Evolutionary conservation across 176 grass and related monocot genomes (phyloP), one percentile per base, ranked within the genome.

Genomic region (Aegilops umbellulata): DNA sequence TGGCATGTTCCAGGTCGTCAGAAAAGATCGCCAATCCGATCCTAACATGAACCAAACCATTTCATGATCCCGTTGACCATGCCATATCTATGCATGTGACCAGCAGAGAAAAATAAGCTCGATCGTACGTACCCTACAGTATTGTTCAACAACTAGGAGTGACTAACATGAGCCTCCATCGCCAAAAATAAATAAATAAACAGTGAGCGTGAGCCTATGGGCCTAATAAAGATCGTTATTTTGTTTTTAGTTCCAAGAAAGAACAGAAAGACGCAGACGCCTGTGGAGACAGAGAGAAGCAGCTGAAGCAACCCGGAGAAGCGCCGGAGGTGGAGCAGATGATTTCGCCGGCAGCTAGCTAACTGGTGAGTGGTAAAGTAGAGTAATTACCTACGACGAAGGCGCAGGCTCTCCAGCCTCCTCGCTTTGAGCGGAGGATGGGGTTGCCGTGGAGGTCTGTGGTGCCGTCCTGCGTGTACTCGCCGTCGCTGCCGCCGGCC

Each of bases 401-500:
- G 69, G 82, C 83, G 88, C 96, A 98, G 70, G 96, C 96, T 25
- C 83, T 94, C 93, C 96, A 98, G 2, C 96, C 96, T 3, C 96
- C 96, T 8, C 90, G 82, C 71, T 88, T 89, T 68, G 96, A 89
- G 32, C 96, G 82, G 71, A 95, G 96, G 74, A 94, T 87, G 3
- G 93, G 93, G 63, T 95, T 94, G 69, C 96, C 96, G 49, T 44
- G 90, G 77, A 98, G 90, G 85, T 98, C 94, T 26, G 94, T 94
- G 10, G 96, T 90, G 38, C 94, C 96, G 81, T 98, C 96, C 81
- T 91, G 80, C 14, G 96, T 95, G 90, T 92, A 95, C 81, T 90
- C 88, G 31, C 80, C 88, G n/a, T 83, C 88, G 78, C 58, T 27
- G 47, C 6, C 57, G 30, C 42, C 71, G 63, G 90, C 60, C 74